Base-by-base conservation (phyloP, 768 basidiomycete species). In the Gloeostereum incarnatum region DNA sequence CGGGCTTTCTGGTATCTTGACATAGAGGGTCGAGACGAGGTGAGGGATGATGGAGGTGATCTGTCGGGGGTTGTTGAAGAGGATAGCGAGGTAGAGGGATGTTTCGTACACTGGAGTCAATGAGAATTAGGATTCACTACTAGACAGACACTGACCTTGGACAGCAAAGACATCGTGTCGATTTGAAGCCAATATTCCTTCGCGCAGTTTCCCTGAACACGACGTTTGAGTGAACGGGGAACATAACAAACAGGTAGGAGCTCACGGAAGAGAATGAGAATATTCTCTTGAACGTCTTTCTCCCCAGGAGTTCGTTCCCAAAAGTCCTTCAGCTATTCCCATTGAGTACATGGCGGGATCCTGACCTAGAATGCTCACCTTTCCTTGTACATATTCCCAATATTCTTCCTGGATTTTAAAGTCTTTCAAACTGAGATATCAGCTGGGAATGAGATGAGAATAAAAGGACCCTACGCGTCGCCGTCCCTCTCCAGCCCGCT, bases 401-500 rank as follows among this genome's bases (percentile, higher is more conserved):
- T 84, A 88, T 43, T 82, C 75, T 50, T 81, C 72, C 52, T 88
- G 85, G 33, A 73, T 61, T 21, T 52, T 60, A 34, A 42, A 52
- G 45, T 78, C 63, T 48, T 80, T 83, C 51, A 88, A 54, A 35
- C 84, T 88, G 51, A 3, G 47, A 38, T 68, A 44, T 45, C 45
- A 44, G 54, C 39, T 49, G 54, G 69, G 55, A 62, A 46, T 6
- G 31, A 35, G 31, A 22, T 11, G n/a, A 34, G 13, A 35, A 25
- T 26, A 33, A 17, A 27, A 16, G 35, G 27, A 18, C 51, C 84
- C 69, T 57, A 88, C 85, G 71, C 68, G 58, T 86, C 79, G 26
- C 85, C 83, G 43, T 75, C 81, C 46, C 72, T 76, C 47, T 80
- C 79, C 18, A 86, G 52, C 7, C 85, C 83, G 46, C 84, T 79